Conservation (phyloP, 352 stramenopile species). For the Phytophthora citricola region DNA sequence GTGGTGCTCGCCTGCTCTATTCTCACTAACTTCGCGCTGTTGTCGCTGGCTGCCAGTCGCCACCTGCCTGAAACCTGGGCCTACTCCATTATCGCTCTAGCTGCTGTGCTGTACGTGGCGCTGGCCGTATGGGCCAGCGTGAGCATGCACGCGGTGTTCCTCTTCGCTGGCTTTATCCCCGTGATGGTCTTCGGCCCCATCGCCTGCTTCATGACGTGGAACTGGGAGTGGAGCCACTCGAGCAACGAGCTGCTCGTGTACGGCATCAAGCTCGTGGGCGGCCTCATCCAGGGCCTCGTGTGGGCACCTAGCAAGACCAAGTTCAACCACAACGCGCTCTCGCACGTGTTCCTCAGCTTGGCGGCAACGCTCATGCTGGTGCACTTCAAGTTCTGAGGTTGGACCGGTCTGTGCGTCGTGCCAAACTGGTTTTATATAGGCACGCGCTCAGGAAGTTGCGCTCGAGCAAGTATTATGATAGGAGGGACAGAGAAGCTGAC, state of each 20-base stretch:
- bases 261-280: slow-evolving; percentile 76
- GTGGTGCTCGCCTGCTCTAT: slow-evolving; percentile 85
- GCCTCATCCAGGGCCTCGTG: slow-evolving; percentile 83
- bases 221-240: slow-evolving; percentile 81
- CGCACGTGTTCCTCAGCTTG: slow-evolving; percentile 85
- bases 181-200: slow-evolving; percentile 84
- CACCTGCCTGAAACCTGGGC: slow-evolving; percentile 81
- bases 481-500: slow-evolving; percentile 20
- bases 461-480: slow-evolving; percentile 30
- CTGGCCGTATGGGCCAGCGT: slow-evolving; percentile 83
- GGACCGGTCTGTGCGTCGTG: slow-evolving; percentile 3
- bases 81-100: slow-evolving; percentile 75
- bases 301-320: slow-evolving; percentile 83
- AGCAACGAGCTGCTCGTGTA: slow-evolving; percentile 88
- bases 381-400: slow-evolving; percentile 73
- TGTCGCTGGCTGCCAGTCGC: slow-evolving; percentile 77
- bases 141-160: slow-evolving; percentile 86
- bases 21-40: slow-evolving; percentile 85
- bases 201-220: slow-evolving; percentile 77
- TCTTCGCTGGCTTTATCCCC: slow-evolving; percentile 83
- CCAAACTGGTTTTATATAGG: slow-evolving; percentile 29
- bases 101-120: slow-evolving; percentile 68
- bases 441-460: slow-evolving; percentile 4
- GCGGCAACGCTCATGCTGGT: slow-evolving; percentile 87
- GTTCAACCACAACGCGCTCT: slow-evolving; percentile 91